A percentile compares a stretch with the other conserved stretches of the same genome.
Evolutionary conservation across 345 rosid species (phyloP).

Genomic region (Eucalyptus erythrocorys): DNA sequence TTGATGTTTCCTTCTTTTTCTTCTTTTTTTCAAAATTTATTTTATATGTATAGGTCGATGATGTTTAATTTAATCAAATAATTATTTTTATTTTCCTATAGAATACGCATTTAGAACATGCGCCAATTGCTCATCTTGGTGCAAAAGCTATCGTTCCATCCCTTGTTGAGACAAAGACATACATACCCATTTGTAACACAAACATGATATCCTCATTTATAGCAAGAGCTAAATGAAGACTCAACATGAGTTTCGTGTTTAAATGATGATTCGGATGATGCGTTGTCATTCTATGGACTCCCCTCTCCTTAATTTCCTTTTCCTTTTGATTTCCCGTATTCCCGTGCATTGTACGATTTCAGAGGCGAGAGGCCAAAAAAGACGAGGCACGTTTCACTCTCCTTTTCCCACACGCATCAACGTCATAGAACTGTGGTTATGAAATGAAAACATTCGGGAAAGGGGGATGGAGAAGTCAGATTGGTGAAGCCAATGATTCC

Average conservation of each 20-base stretch:
- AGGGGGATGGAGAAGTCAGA: too few species aligned
- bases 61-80: background rate
- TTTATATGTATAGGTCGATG: background rate
- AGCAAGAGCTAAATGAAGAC: background rate
- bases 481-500: too few species aligned
- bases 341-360: background rate
- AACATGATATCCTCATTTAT: background rate
- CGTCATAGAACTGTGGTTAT: background rate
- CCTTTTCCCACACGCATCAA: background rate
- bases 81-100: background rate
- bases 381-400: background rate
- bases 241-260: background rate
- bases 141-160: background rate
- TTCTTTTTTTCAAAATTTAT: fast-evolving
- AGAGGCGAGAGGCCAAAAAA: background rate
- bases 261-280: background rate
- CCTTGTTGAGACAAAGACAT: background rate
- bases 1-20: fast-evolving
- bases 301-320: background rate
- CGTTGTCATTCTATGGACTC: background rate
- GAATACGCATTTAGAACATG: fast-evolving
- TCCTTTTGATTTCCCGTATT: background rate
- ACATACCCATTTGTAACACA: background rate
- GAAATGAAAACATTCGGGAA: background rate
- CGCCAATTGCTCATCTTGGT: background rate